These are phyloP conservation scores for Eudorina sp. DNA, from an alignment of 139 green algal genomes.

Conservation along the genomic window DNA sequence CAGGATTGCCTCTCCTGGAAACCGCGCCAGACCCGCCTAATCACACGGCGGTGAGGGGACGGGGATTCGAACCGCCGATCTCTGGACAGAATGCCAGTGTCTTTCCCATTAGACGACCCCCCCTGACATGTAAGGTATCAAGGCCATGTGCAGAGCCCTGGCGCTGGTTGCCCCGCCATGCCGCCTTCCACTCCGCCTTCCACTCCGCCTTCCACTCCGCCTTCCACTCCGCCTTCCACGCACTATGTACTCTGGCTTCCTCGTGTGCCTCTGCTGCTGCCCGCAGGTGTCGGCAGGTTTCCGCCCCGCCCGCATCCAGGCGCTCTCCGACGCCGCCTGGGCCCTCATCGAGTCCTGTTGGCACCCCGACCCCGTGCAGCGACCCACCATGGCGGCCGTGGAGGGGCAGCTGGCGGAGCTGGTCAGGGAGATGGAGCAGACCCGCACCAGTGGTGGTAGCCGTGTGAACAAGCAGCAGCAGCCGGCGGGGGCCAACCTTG, in stretches of 20 bases:
- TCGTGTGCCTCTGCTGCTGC: background rate
- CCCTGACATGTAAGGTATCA: background rate
- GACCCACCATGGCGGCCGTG: conserved; percentile 10
- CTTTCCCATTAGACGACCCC: background rate
- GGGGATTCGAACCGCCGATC: no score
- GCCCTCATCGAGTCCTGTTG: conserved; percentile 26
- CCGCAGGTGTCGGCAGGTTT: conserved; percentile 15
- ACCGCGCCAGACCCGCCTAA: no score
- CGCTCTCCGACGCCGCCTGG: background rate
- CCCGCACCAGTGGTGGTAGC: no score
- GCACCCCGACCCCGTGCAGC: conserved; percentile 10
- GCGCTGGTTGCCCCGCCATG: background rate
- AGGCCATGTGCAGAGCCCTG: background rate
- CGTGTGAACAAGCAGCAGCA: background rate
- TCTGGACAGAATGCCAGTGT: no score
- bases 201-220: background rate
- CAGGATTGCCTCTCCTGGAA: no score
- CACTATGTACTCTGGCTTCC: background rate
- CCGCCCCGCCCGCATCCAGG: conserved; percentile 1
- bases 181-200: background rate
- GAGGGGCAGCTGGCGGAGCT: background rate
- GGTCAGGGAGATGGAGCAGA: background rate
- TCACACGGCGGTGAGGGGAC: no score
- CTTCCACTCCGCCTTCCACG: background rate
- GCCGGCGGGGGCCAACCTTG: background rate